Percentiles rank a stretch among this genome's conserved stretches.
These are phyloP conservation scores for Aspergillus pseudoviridinutans DNA, from an alignment of 2,329 filamentous ascomycete genomes.

Conservation along the genomic window DNA sequence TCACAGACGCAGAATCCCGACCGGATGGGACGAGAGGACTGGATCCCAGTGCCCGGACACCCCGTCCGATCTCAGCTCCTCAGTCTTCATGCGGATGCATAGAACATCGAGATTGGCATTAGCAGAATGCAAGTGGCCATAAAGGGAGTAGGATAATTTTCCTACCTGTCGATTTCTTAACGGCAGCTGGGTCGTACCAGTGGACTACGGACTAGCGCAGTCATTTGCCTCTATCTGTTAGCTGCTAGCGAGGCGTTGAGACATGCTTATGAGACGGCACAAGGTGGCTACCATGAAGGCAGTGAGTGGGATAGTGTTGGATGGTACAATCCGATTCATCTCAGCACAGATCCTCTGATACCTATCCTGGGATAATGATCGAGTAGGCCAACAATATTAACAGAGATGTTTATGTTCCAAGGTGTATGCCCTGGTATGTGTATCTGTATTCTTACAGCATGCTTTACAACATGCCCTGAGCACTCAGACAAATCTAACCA, in stretches of 20 bases:
- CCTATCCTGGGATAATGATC: not conserved
- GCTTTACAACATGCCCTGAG: not conserved
- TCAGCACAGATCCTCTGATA: too few species aligned
- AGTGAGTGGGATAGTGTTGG: too few species aligned
- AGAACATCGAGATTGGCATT: slow-evolving; percentile 10
- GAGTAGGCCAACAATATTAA: not conserved
- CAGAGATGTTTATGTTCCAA: not conserved
- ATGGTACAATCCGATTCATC: too few species aligned
- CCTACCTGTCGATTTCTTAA: not conserved
- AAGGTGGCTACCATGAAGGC: too few species aligned
- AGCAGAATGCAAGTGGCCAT: slow-evolving; percentile 21
- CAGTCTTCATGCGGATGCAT: slow-evolving; percentile 5
- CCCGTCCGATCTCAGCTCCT: slow-evolving; percentile 22
- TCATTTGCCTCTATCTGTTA: not conserved
- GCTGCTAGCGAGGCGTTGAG: not conserved
- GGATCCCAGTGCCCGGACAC: slow-evolving; percentile 14
- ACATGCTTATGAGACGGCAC: not conserved
- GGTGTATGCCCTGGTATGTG: not conserved
- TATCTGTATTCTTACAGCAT: not conserved
- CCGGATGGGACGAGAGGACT: slow-evolving; percentile 19
- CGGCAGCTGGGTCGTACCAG: not conserved
- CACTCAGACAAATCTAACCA: not conserved
- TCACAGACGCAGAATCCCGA: slow-evolving; percentile 19
- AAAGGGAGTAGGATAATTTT: slow-evolving; percentile 13
- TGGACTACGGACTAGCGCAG: not conserved